Evolutionary conservation across 306 rosid species (phyloP), one percentile per base, ranked within the genome.

Genomic region (Glycyrrhiza uralensis): DNA sequence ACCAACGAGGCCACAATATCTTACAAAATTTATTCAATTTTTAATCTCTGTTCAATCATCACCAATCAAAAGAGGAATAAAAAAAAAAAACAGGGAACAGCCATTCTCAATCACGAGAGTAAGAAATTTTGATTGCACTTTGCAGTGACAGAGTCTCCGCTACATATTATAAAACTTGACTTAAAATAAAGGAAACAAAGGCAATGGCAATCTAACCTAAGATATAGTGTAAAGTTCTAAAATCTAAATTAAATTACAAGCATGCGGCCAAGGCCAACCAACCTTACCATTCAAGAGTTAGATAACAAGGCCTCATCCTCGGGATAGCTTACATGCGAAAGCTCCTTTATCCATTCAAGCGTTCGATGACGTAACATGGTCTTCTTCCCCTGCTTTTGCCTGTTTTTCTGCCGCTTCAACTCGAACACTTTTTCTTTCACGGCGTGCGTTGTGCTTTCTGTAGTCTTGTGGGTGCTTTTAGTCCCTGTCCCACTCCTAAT

Each of bases 291-390:
- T 69, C 52, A 75, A 29, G 84, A 57, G 28, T 39, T 44, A 62
- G 63, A 73, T 56, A 65, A 39, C 71, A 56, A 76, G 56, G 71
- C 28, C 72, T 45, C 74, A 20, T 74, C 74, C 9, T 66, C 59
- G 42, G 79, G 62, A 39, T 67, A 62, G 51, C 55, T 69, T 77
- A 74, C 87, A 68, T 85, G 85, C 72, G 90, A 79, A 61, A 85
- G 88, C 77, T 77, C 84, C 78, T 77, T 81, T 67, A 89, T 50
- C 96, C 96, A 89, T 66, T 87, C 90, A 83, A 63, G 81, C 13
- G 86, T 89, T 83, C 88, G 80, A 74, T 64, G 87, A 81, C 77
- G 77, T 60, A 88, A 86, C 83, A 69, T 73, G n/a, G 62, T 80
- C 52, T 80, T 80, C 84, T 87, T 85, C 76, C 72, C 81, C 32